Conservation (phyloP, 164 flowering plant species). For the Litsea cubeba region DNA sequence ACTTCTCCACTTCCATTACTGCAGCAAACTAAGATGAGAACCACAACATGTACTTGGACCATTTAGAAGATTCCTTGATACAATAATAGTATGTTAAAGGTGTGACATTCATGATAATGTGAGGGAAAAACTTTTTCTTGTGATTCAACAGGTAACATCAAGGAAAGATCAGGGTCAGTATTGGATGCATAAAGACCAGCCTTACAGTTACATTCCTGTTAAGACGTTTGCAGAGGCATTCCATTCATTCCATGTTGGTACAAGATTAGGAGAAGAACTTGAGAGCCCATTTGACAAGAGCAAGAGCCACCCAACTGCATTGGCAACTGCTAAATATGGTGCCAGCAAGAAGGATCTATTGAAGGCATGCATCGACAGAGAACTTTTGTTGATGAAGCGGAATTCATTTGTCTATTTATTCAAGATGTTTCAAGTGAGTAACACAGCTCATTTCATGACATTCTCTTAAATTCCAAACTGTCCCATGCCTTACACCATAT, state of each 20-base stretch:
- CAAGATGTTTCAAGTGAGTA: constrained; percentile 44
- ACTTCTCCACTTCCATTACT: too few relatives aligned
- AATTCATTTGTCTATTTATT: constrained; percentile 53
- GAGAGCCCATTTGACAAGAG: constrained; percentile 50
- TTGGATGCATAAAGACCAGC: constrained; percentile 38
- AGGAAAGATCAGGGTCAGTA: constrained; percentile 71
- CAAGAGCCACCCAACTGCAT: constrained; percentile 52
- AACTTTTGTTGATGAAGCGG: constrained; percentile 62
- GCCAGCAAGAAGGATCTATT: constrained; percentile 46
- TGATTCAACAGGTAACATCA: constrained; percentile 50
- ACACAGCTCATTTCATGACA: not conserved
- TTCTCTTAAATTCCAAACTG: not conserved
- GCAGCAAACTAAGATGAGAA: too few relatives aligned
- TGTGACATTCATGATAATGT: not conserved
- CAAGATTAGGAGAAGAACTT: constrained; percentile 37
- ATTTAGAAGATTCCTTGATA: not conserved
- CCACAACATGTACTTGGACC: too few relatives aligned
- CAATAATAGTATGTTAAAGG: too few relatives aligned
- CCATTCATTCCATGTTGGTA: constrained; percentile 51
- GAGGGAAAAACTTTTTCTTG: not conserved
- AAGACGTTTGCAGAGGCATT: constrained; percentile 52
- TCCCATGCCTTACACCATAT: not conserved
- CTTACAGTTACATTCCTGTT: constrained; percentile 43
- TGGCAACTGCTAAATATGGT: constrained; percentile 47
- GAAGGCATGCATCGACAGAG: constrained; percentile 51